A percentile compares a stretch with the other conserved stretches of the same genome.
phyloP scores from a whole-genome alignment of 306 rosid genomes.

The Benincasa hispida region DNA sequence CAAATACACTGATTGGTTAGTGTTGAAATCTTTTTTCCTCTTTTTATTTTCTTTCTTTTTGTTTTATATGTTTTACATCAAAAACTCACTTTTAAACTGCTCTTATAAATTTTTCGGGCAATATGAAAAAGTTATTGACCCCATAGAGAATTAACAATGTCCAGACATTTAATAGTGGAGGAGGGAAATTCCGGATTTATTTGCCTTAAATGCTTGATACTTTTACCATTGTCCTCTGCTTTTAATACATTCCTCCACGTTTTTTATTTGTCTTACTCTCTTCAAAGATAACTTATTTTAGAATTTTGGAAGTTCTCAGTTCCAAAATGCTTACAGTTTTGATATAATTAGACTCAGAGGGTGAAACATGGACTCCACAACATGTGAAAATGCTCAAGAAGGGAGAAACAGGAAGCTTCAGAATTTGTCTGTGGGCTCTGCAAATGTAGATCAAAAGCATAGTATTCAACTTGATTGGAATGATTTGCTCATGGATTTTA shows the following conservation, averaged over 20 bases:
- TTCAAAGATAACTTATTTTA: constrained; percentile 1
- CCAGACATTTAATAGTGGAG: constrained; percentile 78
- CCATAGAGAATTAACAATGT: constrained; percentile 22
- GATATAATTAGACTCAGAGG: not conserved
- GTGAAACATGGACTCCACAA: constrained; percentile 8
- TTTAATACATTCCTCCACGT: constrained; percentile 31
- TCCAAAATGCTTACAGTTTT: not conserved
- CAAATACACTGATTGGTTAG: not conserved
- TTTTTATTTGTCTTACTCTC: constrained; percentile 15
- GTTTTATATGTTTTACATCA: not conserved
- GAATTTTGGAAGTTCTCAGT: not conserved
- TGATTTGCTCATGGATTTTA: not conserved
- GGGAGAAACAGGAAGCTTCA: not conserved
- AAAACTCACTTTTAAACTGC: not conserved
- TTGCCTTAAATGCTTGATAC: constrained; percentile 57
- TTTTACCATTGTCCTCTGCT: constrained; percentile 25
- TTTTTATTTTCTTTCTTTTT: not conserved
- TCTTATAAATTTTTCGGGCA: not conserved
- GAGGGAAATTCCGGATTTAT: constrained; percentile 33
- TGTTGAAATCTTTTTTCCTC: not conserved
- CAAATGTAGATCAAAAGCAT: not conserved
- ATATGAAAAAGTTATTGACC: constrained; percentile 11
- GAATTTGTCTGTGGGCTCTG: not conserved
- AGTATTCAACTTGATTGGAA: not conserved
- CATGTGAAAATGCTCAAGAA: not conserved